Conservation (phyloP, 805 yeast genomes). For the Sugiyamaella marilandica region DNA sequence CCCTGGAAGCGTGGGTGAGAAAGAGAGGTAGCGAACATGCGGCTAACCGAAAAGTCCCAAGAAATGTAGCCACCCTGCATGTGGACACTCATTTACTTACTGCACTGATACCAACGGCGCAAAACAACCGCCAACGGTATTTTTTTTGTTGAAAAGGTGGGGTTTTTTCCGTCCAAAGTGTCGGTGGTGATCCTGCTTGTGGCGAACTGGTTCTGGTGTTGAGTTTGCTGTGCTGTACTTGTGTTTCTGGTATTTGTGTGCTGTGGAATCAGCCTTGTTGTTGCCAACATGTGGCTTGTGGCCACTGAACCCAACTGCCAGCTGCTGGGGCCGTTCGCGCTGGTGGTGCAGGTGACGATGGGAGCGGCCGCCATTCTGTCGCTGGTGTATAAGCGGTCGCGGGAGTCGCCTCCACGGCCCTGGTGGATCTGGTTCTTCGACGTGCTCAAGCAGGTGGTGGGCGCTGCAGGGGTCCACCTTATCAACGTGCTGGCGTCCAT, state of each 20-base stretch:
- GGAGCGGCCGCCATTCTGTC: constrained; percentile 75
- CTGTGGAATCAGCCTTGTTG: background rate
- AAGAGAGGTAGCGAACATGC: background rate
- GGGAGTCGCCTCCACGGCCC: constrained; percentile 82
- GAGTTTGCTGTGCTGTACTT: background rate
- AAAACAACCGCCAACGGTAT: too few relatives aligned
- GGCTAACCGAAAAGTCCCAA: background rate
- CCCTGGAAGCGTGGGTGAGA: background rate
- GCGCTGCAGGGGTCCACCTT: constrained; percentile 79
- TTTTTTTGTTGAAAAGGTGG: too few relatives aligned
- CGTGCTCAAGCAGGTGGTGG: constrained; percentile 83
- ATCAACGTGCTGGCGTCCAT: constrained; percentile 71
- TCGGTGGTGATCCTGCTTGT: background rate
- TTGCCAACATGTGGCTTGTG: background rate
- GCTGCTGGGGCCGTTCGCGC: constrained; percentile 80
- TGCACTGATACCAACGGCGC: too few relatives aligned
- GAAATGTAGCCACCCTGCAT: too few relatives aligned
- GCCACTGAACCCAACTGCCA: constrained; percentile 44
- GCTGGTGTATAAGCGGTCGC: constrained; percentile 65
- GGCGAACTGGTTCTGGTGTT: too few relatives aligned
- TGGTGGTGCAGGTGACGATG: constrained; percentile 67
- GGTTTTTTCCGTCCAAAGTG: background rate
- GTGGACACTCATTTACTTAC: too few relatives aligned
- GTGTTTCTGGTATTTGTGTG: background rate
- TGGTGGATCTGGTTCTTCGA: constrained; percentile 88